Conservation (phyloP, 108 stramenopile genomes). For the Cyclotella choctawhatcheeana region DNA sequence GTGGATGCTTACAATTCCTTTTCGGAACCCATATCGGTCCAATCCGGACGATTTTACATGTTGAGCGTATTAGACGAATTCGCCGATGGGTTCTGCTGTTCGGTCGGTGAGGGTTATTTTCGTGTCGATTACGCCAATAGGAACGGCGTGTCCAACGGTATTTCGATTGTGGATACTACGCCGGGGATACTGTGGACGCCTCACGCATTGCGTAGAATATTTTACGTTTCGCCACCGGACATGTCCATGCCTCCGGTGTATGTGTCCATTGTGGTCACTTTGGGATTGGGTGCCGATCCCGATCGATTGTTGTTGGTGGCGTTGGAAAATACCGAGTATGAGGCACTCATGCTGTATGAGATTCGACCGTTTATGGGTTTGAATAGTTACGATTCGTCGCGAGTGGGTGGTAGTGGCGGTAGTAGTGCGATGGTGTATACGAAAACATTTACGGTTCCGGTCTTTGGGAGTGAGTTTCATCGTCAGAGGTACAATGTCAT, state of each 20-base stretch:
- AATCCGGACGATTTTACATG: slow-evolving; percentile 40
- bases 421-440: slow-evolving; percentile 31
- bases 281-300: slow-evolving; percentile 40
- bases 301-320: slow-evolving; percentile 31
- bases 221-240: slow-evolving; percentile 27
- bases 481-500: slow-evolving; percentile 44
- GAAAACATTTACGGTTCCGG: slow-evolving; percentile 34
- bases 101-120: slow-evolving; percentile 40
- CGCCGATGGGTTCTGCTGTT: slow-evolving; percentile 51
- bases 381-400: slow-evolving; percentile 11
- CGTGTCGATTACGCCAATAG: slow-evolving; percentile 31
- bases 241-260: slow-evolving; percentile 6
- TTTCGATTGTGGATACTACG: slow-evolving; percentile 26
- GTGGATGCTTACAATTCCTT: slow-evolving; percentile 40
- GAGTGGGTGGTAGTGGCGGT: slow-evolving; percentile 3
- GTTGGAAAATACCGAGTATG: slow-evolving; percentile 37
- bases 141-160: neutral
- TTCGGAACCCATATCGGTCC: slow-evolving; percentile 32
- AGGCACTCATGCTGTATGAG: slow-evolving; percentile 41
- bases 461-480: slow-evolving; percentile 45
- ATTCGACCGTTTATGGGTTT: slow-evolving; percentile 33
- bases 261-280: slow-evolving; percentile 36
- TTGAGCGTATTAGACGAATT: slow-evolving; percentile 47
- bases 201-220: slow-evolving; percentile 34
- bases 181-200: slow-evolving; percentile 44